phyloP scores from a whole-genome alignment of 2,329 filamentous ascomycete species.

The Paramyrothecium sp. region DNA sequence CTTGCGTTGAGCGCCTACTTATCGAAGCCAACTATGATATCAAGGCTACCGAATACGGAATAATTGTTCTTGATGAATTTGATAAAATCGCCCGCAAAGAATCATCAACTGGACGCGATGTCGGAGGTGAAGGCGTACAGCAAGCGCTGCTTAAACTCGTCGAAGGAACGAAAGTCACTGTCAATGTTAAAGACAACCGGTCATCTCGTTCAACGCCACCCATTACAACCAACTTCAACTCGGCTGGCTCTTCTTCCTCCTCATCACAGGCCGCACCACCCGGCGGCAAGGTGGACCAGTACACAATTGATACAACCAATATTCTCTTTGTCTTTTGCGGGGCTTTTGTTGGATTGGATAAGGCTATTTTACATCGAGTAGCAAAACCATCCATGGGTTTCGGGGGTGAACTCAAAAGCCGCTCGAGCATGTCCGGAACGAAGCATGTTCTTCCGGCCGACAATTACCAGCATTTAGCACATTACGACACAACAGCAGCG shows the following conservation, averaged over 20 bases:
- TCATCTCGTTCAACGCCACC: constrained; percentile 52
- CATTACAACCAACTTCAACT: constrained; percentile 52
- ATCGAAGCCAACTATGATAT: constrained; percentile 90
- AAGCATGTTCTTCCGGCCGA: constrained; percentile 65
- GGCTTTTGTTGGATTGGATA: constrained; percentile 90
- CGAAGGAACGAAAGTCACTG: constrained; percentile 89
- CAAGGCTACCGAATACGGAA: constrained; percentile 80
- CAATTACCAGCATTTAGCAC: constrained; percentile 54
- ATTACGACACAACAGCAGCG: constrained; percentile 40
- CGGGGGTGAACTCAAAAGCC: constrained; percentile 73
- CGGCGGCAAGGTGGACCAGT: constrained; percentile 57
- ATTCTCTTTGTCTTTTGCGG: constrained; percentile 97
- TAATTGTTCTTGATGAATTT: constrained; percentile 94
- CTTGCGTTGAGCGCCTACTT: constrained; percentile 85
- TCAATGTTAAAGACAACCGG: constrained; percentile 81
- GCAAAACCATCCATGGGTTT: constrained; percentile 87
- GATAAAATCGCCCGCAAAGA: constrained; percentile 94
- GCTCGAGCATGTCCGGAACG: constrained; percentile 44
- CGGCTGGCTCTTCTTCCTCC: constrained; percentile 40
- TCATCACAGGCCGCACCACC: constrained; percentile 45
- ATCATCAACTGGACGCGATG: constrained; percentile 85
- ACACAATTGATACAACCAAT: constrained; percentile 86
- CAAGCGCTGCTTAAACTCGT: constrained; percentile 95
- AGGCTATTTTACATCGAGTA: constrained; percentile 82
- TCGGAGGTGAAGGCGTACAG: constrained; percentile 94